Base-by-base conservation (phyloP, 2,329 filamentous ascomycete species). In the Neoarthrinium moseri region DNA sequence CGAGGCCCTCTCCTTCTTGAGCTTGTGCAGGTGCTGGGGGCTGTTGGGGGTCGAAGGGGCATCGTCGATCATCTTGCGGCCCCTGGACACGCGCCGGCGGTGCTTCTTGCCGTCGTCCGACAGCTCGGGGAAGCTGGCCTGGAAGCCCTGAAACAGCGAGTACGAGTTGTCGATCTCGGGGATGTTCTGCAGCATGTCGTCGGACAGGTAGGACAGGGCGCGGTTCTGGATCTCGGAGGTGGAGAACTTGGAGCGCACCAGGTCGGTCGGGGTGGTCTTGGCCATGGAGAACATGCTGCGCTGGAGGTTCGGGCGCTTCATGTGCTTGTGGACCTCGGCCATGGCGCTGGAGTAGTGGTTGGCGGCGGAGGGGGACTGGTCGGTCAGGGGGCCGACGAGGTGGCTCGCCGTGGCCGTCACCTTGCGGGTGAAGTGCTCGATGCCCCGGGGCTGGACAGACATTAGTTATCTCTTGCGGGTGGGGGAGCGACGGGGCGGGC, bases 101-200 rank as follows among this genome's bases (percentile, higher is more conserved):
- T 83, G 80, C 64, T 86, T 88, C 63, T 86, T 84, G 54, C 80
- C 81, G 51, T 86, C 81, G 13, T 94, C 87, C 5, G 74, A 75
- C 52, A 81, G 68, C 52, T 84, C 81, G 3, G 91, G 91, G 51
- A 96, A 77, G 52, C 84, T 91, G 38, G 92, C 94, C 70, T 95
- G 86, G 67, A 99, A 99, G 54, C 94, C 94, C 67, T 99, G 89
- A 66, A 99, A 97, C 35, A 99, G 77, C 32, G 91, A 96, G 71
- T 95, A 99, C 13, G 84, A 75, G 67, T 89, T 95, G 18, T 86
- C 84, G 62, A 86, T 80, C 50, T 95, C 90, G 56, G 94, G 94
- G 41, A 96, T 92, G 64, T 96, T 91, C 55, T 76, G 75, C 37
- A 99, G 81, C 56, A 99, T 80, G 51, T 96, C 91, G 68, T 99